Conservation (phyloP, 148 eudicot genomes). For the Rhododendron griersonianum region DNA sequence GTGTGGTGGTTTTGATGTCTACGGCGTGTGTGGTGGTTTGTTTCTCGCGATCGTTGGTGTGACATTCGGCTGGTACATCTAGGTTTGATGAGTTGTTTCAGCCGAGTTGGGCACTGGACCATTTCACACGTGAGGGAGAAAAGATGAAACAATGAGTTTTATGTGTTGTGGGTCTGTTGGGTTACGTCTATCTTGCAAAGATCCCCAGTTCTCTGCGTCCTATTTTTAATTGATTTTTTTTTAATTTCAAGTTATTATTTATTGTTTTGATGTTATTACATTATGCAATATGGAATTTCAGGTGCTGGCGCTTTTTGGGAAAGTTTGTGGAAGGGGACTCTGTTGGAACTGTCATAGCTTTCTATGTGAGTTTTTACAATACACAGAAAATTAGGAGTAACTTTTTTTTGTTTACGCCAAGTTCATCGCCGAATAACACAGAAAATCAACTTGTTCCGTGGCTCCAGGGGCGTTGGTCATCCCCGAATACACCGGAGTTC, state of each 20-base stretch:
- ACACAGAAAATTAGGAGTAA: no score
- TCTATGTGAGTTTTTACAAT: constrained; percentile 46
- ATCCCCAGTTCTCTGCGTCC: no score
- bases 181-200: no score
- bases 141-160: background rate
- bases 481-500: no score
- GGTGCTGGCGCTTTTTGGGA: constrained; percentile 88
- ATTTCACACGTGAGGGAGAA: constrained; percentile 61
- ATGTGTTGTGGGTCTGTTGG: background rate
- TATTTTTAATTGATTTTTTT: no score
- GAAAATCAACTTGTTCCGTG: no score
- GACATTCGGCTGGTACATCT: constrained; percentile 29
- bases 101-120: constrained; percentile 56
- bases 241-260: background rate
- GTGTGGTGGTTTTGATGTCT: background rate
- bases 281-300: constrained; percentile 13
- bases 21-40: constrained; percentile 8
- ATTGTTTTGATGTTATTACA: background rate
- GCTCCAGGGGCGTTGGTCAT: no score
- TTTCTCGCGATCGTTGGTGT: background rate
- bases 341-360: constrained; percentile 88
- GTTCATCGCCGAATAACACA: no score
- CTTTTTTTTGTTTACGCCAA: no score
- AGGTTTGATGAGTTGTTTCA: constrained; percentile 60
- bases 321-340: constrained; percentile 87